phyloP scores from a whole-genome alignment of 169 alveolate genomes.

The Cryptosporidium ryanae region DNA sequence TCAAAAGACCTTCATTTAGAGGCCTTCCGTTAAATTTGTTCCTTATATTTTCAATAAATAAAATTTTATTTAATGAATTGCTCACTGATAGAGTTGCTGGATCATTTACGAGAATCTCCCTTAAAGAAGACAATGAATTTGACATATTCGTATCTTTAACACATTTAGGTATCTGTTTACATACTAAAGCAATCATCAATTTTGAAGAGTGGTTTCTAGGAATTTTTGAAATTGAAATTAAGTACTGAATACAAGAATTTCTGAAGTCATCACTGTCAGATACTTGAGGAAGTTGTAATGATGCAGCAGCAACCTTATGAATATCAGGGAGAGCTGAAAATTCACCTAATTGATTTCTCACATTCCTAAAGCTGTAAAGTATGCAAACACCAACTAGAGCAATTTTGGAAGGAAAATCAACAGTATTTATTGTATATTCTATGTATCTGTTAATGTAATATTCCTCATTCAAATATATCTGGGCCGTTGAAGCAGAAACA shows the following conservation, averaged over 20 bases:
- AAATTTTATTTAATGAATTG: conserved; percentile 19
- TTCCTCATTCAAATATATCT: conserved; percentile 37
- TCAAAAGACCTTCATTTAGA: conserved; percentile 17
- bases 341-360: conserved; percentile 50
- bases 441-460: conserved; percentile 41
- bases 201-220: conserved; percentile 11
- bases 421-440: conserved; percentile 24
- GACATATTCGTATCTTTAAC: conserved; percentile 8
- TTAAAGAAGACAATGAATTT: conserved; percentile 13
- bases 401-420: conserved; percentile 28
- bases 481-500: conserved; percentile 53
- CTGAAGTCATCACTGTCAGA: not conserved
- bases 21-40: conserved; percentile 27
- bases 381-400: conserved; percentile 49
- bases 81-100: not conserved
- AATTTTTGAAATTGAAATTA: not conserved
- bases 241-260: conserved; percentile 25
- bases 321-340: conserved; percentile 61
- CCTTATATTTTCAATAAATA: conserved; percentile 12
- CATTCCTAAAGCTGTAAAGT: conserved; percentile 37
- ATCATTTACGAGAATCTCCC: conserved; percentile 25
- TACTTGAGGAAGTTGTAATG: conserved; percentile 49
- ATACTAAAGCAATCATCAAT: conserved; percentile 3
- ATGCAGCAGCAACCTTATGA: conserved; percentile 37
- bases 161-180: conserved; percentile 42